Evolutionary conservation across 1,284 basidiomycete genomes (phyloP).

Genomic region (Trametes pubescens): DNA sequence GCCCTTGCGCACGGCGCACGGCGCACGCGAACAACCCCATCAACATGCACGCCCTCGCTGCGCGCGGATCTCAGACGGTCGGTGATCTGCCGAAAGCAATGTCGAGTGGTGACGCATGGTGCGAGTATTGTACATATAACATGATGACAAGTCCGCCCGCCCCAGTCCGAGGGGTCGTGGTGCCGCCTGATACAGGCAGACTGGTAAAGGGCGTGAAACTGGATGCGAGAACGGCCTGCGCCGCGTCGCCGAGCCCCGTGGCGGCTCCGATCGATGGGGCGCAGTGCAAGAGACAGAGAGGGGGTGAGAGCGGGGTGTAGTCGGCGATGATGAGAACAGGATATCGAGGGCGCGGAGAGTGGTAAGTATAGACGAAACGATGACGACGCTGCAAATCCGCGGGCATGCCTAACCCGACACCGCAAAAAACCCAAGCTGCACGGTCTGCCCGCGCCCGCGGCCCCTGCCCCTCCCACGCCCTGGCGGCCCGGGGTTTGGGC

Average conservation of each 20-base stretch:
- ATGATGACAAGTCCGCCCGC: background rate
- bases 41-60: background rate
- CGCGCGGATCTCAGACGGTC: background rate
- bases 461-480: conserved; percentile 13
- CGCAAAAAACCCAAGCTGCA: conserved; percentile 1
- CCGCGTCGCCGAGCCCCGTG: background rate
- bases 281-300: no score
- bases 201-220: background rate
- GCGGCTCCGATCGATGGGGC: background rate
- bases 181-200: background rate
- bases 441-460: conserved; percentile 10
- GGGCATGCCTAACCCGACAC: background rate
- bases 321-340: background rate
- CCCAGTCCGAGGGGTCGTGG: background rate
- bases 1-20: no score
- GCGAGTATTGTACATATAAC: conserved; percentile 3
- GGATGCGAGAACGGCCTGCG: background rate
- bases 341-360: background rate
- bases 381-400: background rate
- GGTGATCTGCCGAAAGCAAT: background rate
- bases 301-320: background rate
- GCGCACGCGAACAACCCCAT: no score
- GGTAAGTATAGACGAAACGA: background rate
- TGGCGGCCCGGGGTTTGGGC: background rate
- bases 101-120: conserved; percentile 6